Conservation (phyloP, 2,329 filamentous ascomycete genomes). For the Fusarium miscanthi region DNA sequence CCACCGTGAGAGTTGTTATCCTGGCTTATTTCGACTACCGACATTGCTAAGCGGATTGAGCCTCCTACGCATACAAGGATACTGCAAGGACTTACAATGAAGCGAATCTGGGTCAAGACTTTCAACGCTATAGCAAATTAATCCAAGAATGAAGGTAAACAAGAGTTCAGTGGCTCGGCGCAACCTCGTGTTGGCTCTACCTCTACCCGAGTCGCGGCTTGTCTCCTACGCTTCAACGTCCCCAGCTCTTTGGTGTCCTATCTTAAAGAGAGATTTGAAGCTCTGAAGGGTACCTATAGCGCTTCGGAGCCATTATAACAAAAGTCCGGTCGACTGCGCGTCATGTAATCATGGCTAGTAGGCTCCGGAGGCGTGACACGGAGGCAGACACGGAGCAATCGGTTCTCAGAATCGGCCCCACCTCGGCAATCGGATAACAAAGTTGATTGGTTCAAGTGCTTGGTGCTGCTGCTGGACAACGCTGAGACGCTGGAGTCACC, state of each 20-base stretch:
- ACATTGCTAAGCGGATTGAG: no score
- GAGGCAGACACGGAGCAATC: not conserved
- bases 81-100: no score
- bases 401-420: not conserved
- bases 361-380: no score
- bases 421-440: fast-evolving
- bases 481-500: not conserved
- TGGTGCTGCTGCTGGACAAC: no score
- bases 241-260: not conserved
- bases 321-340: fast-evolving
- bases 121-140: no score
- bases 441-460: not conserved
- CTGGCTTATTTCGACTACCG: no score
- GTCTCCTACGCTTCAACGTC: not conserved
- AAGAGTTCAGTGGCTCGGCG: no score
- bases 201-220: not conserved
- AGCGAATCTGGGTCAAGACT: no score
- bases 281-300: fast-evolving
- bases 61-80: no score
- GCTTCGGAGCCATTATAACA: fast-evolving
- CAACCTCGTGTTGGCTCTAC: no score
- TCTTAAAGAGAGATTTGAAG: fast-evolving
- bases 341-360: fast-evolving
- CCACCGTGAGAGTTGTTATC: no score
- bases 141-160: no score